Evolutionary conservation across 2,329 filamentous ascomycete genomes (phyloP).

Genomic region (Botryotinia globosa): DNA sequence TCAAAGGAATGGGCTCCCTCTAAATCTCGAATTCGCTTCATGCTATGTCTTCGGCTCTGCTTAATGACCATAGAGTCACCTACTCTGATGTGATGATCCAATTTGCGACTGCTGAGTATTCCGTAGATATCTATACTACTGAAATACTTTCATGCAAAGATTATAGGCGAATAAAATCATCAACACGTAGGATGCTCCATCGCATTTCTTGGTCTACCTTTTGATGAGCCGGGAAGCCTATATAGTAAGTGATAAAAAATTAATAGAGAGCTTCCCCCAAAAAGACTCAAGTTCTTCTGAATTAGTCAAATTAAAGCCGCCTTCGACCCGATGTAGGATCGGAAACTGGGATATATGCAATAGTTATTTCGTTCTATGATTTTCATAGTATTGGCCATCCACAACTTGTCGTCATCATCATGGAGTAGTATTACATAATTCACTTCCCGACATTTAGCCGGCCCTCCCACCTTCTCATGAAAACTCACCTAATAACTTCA

Average conservation of each 20-base stretch:
- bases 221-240: neutral
- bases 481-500: neutral
- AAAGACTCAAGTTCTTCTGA: neutral
- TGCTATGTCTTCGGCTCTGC: neutral
- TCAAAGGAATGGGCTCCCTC: neutral
- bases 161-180: neutral
- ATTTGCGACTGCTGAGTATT: neutral
- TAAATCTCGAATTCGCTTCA: neutral
- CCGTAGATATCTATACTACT: neutral
- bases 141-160: neutral
- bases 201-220: neutral
- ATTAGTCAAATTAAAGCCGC: neutral
- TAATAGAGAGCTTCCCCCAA: neutral
- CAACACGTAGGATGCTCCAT: neutral
- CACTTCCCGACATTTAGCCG: neutral
- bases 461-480: neutral
- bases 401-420: neutral
- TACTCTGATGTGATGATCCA: neutral
- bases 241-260: neutral
- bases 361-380: no score
- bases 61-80: neutral
- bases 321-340: neutral
- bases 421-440: constrained; percentile 1
- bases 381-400: neutral
- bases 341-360: neutral